Evolutionary conservation across 192 early-diverging fungal genomes (phyloP).

Genomic region (Backusella parvicylindrica): DNA sequence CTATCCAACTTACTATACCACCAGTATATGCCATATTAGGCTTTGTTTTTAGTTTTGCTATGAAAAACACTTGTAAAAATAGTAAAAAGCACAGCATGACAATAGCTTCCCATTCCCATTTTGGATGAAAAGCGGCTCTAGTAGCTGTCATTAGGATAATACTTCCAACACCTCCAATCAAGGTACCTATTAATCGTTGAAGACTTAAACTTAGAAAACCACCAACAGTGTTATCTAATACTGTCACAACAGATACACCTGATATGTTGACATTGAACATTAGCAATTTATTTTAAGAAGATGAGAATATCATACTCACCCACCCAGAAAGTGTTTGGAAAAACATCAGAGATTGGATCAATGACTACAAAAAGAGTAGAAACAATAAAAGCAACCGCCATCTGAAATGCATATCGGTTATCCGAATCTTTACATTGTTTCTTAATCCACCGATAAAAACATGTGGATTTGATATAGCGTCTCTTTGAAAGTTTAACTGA

Average conservation of each 20-base stretch:
- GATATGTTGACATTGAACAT: not conserved
- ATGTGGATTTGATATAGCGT: not conserved
- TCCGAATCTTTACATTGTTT: not conserved
- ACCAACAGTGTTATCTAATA: conserved; percentile 11
- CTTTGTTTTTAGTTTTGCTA: conserved; percentile 11
- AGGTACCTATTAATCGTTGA: conserved; percentile 11
- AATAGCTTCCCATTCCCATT: conserved; percentile 9
- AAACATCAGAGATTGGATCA: conserved; percentile 5
- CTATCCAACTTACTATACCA: conserved; percentile 6
- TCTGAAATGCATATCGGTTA: conserved; percentile 18
- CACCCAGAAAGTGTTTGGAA: conserved; percentile 17
- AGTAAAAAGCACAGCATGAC: not conserved
- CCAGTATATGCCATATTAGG: conserved; percentile 14
- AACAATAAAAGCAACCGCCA: conserved; percentile 1
- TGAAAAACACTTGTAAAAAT: conserved; percentile 19
- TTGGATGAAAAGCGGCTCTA: not conserved
- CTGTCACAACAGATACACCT: conserved; percentile 12
- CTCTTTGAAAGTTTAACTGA: not conserved
- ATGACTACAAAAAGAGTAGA: conserved; percentile 10
- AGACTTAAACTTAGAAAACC: conserved; percentile 7
- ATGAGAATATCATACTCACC: not conserved
- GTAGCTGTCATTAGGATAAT: not conserved
- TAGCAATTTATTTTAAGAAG: not conserved
- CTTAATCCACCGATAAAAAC: not conserved
- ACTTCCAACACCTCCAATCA: not conserved